phyloP scores from a whole-genome alignment of 1,139 yeast species.

The Saccharomyces hybrid region DNA sequence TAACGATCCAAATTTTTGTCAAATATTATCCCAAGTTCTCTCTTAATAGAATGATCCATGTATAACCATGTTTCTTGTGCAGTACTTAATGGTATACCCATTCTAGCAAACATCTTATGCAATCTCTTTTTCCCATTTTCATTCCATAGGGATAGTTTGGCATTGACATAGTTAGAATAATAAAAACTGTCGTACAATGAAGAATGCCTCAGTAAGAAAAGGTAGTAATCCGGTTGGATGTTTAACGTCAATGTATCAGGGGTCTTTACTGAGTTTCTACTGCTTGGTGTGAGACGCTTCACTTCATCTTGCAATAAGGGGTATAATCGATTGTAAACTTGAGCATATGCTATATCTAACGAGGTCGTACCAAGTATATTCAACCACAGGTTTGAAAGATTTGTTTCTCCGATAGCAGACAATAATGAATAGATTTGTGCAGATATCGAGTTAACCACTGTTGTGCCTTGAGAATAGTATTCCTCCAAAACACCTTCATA shows the following conservation, averaged over 20 bases:
- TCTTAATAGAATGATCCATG: constrained; percentile 74
- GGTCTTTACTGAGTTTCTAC: constrained; percentile 25
- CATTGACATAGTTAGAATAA: constrained; percentile 83
- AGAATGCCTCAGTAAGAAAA: constrained; percentile 88
- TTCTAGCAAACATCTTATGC: constrained; percentile 87
- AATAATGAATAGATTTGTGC: constrained; percentile 73
- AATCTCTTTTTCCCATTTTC: constrained; percentile 83
- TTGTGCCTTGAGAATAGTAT: constrained; percentile 79
- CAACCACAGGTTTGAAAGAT: constrained; percentile 71
- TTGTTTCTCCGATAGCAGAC: constrained; percentile 73
- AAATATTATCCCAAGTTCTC: constrained; percentile 63
- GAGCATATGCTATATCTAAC: constrained; percentile 66
- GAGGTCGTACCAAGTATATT: constrained; percentile 86
- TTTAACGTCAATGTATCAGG: constrained; percentile 57
- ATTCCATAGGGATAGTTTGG: constrained; percentile 82
- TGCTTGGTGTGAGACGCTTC: constrained; percentile 49
- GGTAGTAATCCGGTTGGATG: constrained; percentile 76
- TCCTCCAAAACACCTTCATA: constrained; percentile 54
- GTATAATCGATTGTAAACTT: constrained; percentile 62
- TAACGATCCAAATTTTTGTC: constrained; percentile 63
- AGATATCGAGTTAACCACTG: constrained; percentile 66
- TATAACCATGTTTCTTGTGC: constrained; percentile 93
- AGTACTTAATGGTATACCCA: constrained; percentile 86
- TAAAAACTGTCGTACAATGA: constrained; percentile 84
- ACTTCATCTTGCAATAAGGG: constrained; percentile 83